Conservation (phyloP, 164 flowering plant genomes). For the Aristolochia californica region DNA sequence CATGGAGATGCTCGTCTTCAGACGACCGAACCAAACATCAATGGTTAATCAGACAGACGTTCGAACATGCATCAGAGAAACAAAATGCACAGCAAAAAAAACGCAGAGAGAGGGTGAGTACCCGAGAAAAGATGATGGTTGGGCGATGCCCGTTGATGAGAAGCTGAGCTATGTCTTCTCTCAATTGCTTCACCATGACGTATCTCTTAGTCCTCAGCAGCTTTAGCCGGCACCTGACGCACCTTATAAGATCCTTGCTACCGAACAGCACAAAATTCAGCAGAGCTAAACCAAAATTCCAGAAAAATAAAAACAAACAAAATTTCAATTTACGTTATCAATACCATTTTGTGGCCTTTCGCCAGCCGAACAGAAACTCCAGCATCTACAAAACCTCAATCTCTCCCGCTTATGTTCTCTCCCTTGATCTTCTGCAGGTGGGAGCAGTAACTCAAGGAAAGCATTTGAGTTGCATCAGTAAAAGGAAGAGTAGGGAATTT, state of each 20-base stretch:
- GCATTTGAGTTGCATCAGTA: not conserved
- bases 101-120: slow-evolving; percentile 9
- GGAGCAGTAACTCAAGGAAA: not conserved
- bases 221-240: slow-evolving; percentile 54
- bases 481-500: not conserved
- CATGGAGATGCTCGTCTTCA: too few relatives aligned
- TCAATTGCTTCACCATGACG: slow-evolving; percentile 38
- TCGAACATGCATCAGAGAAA: too few relatives aligned
- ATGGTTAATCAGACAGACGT: too few relatives aligned
- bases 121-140: slow-evolving; percentile 38
- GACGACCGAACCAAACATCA: too few relatives aligned
- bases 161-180: slow-evolving; percentile 52
- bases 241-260: slow-evolving; percentile 62
- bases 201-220: slow-evolving; percentile 54
- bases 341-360: slow-evolving; percentile 10
- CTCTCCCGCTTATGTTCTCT: too few relatives aligned
- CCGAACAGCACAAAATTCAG: slow-evolving; percentile 1
- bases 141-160: slow-evolving; percentile 40
- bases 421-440: not conserved
- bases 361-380: slow-evolving; percentile 9
- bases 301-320: not conserved
- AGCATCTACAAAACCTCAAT: slow-evolving; percentile 1
- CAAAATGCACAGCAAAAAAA: not conserved
- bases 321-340: not conserved
- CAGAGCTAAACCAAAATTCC: not conserved